Base-by-base conservation (phyloP, 495 filamentous ascomycete species). In the Aspergillus olivimuriae region DNA sequence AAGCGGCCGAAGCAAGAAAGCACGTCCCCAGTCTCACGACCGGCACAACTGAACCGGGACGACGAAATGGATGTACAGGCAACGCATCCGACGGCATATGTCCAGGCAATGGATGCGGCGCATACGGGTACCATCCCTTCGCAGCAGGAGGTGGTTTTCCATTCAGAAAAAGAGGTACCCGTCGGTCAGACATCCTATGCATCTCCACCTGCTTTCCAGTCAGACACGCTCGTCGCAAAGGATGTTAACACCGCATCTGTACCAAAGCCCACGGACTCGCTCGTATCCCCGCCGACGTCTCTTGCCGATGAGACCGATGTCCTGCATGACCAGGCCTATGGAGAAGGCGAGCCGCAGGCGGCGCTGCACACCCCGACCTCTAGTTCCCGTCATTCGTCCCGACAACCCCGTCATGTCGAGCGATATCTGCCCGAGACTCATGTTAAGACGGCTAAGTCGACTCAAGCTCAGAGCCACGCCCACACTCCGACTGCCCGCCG, bases 251-350 rank as follows among this genome's bases (percentile, higher is more conserved):
- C 62, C 1, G 41, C 63, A 28, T 48, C 61, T 33, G 53, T 63
- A 14, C 45, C 65, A 1, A 57, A 71, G 35, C 65, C 65, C 6
- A 55, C 66, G 18, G 64, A 61, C 22, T 68, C 72, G 2, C 48
- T 77, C 33, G 72, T 76, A 8, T 77, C 74, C 0, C 74, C 74
- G 18, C 74, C 74, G 1, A 75, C 71, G 32, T 77, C 74, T 18
- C 61, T 72, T 39, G 67, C 60, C 16, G 72, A 73, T 44, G 70
- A 75, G 43, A 66, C 57, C 43, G 71, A 72, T 41, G 56, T 63
- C 23, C 51, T 56, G 21, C 61, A 63, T 9, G 59, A 70, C 0
- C 59, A 66, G 43, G 47, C 50, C 10, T 48, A 66, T 46, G 61
- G 61, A 4, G 68, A 72, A 36, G 56, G 62, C n/a, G 68, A 72